A percentile compares a stretch with the other conserved stretches of the same genome.
Conservation (phyloP, 495 filamentous ascomycete genomes). For the Neohortaea acidophila region DNA sequence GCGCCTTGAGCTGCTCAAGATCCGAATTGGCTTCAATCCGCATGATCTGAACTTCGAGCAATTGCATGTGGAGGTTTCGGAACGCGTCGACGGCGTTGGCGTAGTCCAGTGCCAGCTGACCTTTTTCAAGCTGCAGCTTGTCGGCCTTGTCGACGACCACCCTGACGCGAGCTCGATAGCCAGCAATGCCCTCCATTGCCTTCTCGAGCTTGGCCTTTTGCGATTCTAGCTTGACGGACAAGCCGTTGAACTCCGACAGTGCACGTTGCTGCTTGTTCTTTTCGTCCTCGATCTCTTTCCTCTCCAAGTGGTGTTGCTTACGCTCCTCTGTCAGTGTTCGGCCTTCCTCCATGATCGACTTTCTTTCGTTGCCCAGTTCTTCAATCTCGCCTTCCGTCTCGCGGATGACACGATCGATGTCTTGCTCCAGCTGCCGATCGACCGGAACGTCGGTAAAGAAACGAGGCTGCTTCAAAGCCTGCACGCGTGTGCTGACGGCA, state of each 20-base stretch:
- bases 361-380: constrained; percentile 20
- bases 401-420: constrained; percentile 31
- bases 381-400: constrained; percentile 27
- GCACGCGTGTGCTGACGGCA: constrained; percentile 50
- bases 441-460: constrained; percentile 69
- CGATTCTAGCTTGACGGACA: constrained; percentile 51
- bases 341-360: neutral
- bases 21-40: constrained; percentile 72
- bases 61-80: constrained; percentile 41
- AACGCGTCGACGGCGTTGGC: constrained; percentile 45
- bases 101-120: constrained; percentile 47
- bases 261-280: constrained; percentile 45
- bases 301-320: constrained; percentile 24
- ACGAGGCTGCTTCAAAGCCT: constrained; percentile 36
- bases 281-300: constrained; percentile 33
- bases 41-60: constrained; percentile 51
- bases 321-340: constrained; percentile 1
- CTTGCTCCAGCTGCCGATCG: constrained; percentile 43
- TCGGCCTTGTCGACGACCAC: constrained; percentile 38
- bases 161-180: constrained; percentile 29
- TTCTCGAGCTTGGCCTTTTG: constrained; percentile 37
- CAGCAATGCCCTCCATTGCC: constrained; percentile 30
- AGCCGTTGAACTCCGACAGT: constrained; percentile 41
- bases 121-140: constrained; percentile 43
- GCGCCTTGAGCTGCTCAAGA: constrained; percentile 43